Evolutionary conservation across 1,284 basidiomycete species (phyloP), one percentile per base, ranked within the genome.

Genomic region (Trametes versicolor): DNA sequence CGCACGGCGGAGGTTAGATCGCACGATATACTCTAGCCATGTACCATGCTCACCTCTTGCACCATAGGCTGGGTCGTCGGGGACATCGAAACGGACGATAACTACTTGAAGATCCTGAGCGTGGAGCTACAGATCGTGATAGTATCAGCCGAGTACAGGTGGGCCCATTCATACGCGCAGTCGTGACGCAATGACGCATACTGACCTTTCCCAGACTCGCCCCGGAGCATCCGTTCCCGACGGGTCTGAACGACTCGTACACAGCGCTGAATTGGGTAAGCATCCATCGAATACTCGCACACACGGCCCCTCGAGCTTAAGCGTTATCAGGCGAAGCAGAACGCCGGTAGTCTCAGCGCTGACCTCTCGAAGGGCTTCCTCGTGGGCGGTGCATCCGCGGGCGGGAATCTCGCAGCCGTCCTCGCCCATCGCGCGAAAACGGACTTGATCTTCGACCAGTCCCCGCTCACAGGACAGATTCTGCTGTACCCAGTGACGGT

Each of bases 171-270:
- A 45, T 15, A 39, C 21, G 43, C 43, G 12, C 39, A 41, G 19
- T 15, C 21, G 21, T 45, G 43, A 19, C 12, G 12, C 21, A 45
- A 8, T 45, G 7, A 23, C 12, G 21, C n/a, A 2, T 19, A 39
- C 19, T 9, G 4, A 45, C 19, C 19, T n/a, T 10, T 19, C 9
- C 6, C 21, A 68, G 81, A 21, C 73, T 80, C 19, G 79, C 80
- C 2, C 82, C 82, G 0, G 78, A 80, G 55, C 61, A 77, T 60
- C 76, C 78, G 0, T 83, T 76, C 70, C 82, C 82, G 0, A 75
- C 74, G 0, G 75, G 77, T 0, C 72, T 79, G 4, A 74, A 81
- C 29, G 82, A 83, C 57, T 71, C 76, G 21, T 79, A 75, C 37
- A 75, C 75, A 17, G 71, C 76, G 2, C 66, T 81, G 17, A 71